phyloP scores from a whole-genome alignment of 2,329 filamentous ascomycete species.

The Coniochaeta sp. region DNA sequence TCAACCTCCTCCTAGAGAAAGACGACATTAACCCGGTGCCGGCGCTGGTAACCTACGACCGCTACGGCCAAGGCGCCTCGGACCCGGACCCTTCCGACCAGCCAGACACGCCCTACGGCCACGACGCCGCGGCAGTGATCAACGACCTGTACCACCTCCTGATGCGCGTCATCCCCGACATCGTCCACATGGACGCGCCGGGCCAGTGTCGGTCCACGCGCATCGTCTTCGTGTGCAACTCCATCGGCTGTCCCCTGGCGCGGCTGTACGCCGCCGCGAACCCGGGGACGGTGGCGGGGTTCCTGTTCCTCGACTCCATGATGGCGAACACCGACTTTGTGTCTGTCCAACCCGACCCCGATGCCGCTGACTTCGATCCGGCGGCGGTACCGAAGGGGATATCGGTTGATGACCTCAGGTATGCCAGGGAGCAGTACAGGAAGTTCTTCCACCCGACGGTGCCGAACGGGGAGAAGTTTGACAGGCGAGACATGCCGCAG shows the following conservation, averaged over 20 bases:
- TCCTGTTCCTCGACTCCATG: slow-evolving; percentile 49
- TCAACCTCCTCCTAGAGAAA: slow-evolving; percentile 9
- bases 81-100: slow-evolving; percentile 40
- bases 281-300: slow-evolving; percentile 34
- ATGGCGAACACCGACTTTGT: slow-evolving; percentile 51
- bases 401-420: slow-evolving; percentile 23
- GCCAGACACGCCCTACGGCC: slow-evolving; percentile 30
- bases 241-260: slow-evolving; percentile 44
- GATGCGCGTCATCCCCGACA: slow-evolving; percentile 26
- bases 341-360: slow-evolving; percentile 48
- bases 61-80: slow-evolving; percentile 46
- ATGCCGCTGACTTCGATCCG: slow-evolving; percentile 35
- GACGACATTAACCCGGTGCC: slow-evolving; percentile 17
- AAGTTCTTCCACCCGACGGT: slow-evolving; percentile 40
- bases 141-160: slow-evolving; percentile 37
- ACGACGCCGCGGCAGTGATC: slow-evolving; percentile 36
- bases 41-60: slow-evolving; percentile 47
- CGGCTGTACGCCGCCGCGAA: slow-evolving; percentile 43
- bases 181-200: slow-evolving; percentile 14
- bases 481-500: slow-evolving; percentile 33
- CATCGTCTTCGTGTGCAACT: slow-evolving; percentile 44
- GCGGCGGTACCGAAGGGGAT: slow-evolving; percentile 30
- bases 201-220: slow-evolving; percentile 1
- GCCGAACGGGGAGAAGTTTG: slow-evolving; percentile 41
- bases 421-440: slow-evolving; percentile 26